phyloP scores from a whole-genome alignment of 306 rosid genomes.

The Fragaria iinumae region DNA sequence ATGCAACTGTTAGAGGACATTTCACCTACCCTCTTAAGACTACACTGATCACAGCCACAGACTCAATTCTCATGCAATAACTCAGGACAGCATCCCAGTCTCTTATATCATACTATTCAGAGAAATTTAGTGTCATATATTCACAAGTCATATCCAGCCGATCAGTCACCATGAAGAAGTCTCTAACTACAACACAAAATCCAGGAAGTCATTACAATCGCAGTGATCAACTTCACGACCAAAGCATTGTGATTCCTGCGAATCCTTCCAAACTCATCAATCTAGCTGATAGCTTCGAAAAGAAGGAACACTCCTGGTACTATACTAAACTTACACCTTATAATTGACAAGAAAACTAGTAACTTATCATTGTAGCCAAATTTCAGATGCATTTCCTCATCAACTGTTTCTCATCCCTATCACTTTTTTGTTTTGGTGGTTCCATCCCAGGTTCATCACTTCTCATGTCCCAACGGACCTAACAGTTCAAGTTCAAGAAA shows the following conservation, averaged over 20 bases:
- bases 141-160: slow-evolving; percentile 27
- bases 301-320: slow-evolving; percentile 62
- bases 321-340: background rate
- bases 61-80: slow-evolving; percentile 69
- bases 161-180: slow-evolving; percentile 42
- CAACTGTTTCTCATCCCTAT: background rate
- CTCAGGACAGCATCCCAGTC: slow-evolving; percentile 15
- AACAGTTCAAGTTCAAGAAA: slow-evolving; percentile 63
- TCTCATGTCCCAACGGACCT: slow-evolving; percentile 83
- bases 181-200: slow-evolving; percentile 41
- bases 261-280: slow-evolving; percentile 51
- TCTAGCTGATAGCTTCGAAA: slow-evolving; percentile 48
- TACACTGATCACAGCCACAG: slow-evolving; percentile 50
- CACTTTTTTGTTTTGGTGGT: slow-evolving; percentile 15
- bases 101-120: slow-evolving; percentile 25
- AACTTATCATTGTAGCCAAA: background rate
- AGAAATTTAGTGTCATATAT: slow-evolving; percentile 11
- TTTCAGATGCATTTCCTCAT: background rate
- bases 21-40: slow-evolving; percentile 46
- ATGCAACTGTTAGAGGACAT: slow-evolving; percentile 24
- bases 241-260: slow-evolving; percentile 61
- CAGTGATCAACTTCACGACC: slow-evolving; percentile 44
- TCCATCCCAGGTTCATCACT: slow-evolving; percentile 70
- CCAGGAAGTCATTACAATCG: slow-evolving; percentile 31
- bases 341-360: slow-evolving; percentile 6